Evolutionary conservation across 306 rosid genomes (phyloP).

Genomic region (Gleditsia sinensis): DNA sequence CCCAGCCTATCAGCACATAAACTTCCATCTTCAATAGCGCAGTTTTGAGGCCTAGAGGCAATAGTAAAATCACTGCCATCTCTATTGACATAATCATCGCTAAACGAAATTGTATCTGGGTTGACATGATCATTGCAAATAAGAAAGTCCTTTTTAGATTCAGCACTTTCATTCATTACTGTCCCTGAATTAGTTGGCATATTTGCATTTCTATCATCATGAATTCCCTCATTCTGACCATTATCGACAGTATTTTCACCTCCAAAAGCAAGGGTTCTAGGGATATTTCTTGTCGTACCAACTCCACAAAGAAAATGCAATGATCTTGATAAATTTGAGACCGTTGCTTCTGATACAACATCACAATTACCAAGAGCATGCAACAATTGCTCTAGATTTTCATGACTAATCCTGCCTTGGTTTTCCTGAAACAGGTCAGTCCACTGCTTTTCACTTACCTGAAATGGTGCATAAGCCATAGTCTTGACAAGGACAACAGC

Average conservation of each 20-base stretch:
- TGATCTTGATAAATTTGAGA: conserved; percentile 62
- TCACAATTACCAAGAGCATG: conserved; percentile 56
- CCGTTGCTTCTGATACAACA: conserved; percentile 66
- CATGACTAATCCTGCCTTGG: conserved; percentile 47
- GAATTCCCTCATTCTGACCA: conserved; percentile 35
- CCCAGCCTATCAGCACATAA: not conserved
- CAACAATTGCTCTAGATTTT: conserved; percentile 50
- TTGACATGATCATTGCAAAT: conserved; percentile 29
- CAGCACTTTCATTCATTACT: conserved; percentile 32
- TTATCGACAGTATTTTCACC: conserved; percentile 25
- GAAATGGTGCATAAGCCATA: conserved; percentile 86
- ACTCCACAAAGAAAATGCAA: conserved; percentile 54
- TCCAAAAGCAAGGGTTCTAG: conserved; percentile 40
- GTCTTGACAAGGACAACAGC: conserved; percentile 65
- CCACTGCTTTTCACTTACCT: conserved; percentile 75
- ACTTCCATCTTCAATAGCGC: conserved; percentile 31
- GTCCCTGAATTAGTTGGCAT: conserved; percentile 31
- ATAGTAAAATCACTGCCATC: conserved; percentile 29
- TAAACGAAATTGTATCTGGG: conserved; percentile 3
- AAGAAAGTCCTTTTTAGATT: conserved; percentile 34
- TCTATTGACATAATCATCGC: conserved; percentile 26
- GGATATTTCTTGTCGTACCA: conserved; percentile 32
- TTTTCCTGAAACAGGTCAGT: conserved; percentile 57
- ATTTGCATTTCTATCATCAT: conserved; percentile 14
- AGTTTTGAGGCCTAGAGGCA: conserved; percentile 31